Conservation (phyloP, 2,329 filamentous ascomycete species). For the Ramularia endophylla region DNA sequence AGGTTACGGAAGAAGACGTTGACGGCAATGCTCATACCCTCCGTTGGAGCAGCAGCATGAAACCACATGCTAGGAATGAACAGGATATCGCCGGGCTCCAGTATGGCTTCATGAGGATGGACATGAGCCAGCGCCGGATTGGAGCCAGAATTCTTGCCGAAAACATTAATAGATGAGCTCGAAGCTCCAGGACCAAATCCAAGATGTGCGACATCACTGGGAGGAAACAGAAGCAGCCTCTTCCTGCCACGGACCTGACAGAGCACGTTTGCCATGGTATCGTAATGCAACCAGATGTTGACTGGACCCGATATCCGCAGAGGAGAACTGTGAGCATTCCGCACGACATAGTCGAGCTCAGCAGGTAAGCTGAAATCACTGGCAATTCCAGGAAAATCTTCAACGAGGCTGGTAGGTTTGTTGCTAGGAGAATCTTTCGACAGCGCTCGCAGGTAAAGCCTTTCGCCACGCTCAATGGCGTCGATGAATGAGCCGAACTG, state of each 20-base stretch:
- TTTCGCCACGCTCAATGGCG: slow-evolving; percentile 52
- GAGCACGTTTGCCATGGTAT: slow-evolving; percentile 84
- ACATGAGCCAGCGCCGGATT: slow-evolving; percentile 35
- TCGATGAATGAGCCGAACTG: slow-evolving; percentile 62
- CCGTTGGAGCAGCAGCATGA: slow-evolving; percentile 62
- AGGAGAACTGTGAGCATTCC: slow-evolving; percentile 71
- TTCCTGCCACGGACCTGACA: slow-evolving; percentile 73
- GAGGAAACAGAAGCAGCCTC: slow-evolving; percentile 70
- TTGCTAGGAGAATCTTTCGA: slow-evolving; percentile 64
- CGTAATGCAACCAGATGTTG: slow-evolving; percentile 87
- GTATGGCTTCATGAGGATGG: slow-evolving; percentile 59
- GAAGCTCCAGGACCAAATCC: slow-evolving; percentile 71
- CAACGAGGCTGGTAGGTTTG: slow-evolving; percentile 60
- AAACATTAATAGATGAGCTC: slow-evolving; percentile 71
- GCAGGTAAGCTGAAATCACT: slow-evolving; percentile 64
- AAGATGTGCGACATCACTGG: slow-evolving; percentile 63
- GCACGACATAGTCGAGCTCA: slow-evolving; percentile 51
- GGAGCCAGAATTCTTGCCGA: slow-evolving; percentile 32
- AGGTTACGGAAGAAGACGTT: slow-evolving; percentile 78
- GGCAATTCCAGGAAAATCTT: slow-evolving; percentile 66
- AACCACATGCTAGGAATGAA: slow-evolving; percentile 81
- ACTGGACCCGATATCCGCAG: slow-evolving; percentile 73
- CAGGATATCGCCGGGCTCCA: slow-evolving; percentile 68
- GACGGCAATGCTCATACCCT: slow-evolving; percentile 64
- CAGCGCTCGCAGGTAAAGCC: slow-evolving; percentile 72